phyloP scores from a whole-genome alignment of 2,329 filamentous ascomycete species.

The Dactylellina haptotyla region DNA sequence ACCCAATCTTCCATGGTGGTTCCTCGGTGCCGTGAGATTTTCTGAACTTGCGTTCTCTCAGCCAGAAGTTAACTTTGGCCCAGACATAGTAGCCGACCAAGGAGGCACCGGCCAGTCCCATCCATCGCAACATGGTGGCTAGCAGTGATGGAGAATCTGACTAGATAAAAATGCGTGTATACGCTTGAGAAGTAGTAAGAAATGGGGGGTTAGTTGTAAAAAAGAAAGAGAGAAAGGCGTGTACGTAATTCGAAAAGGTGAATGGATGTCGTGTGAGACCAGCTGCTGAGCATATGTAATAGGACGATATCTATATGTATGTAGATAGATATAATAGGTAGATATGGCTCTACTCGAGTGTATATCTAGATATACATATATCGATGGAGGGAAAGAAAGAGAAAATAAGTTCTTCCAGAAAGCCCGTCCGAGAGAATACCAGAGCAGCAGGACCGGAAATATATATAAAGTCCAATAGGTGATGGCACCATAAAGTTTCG shows the following conservation, averaged over 20 bases:
- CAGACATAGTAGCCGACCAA: conserved; percentile 39
- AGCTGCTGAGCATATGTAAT: neutral
- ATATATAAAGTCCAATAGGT: neutral
- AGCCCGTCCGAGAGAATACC: too few relatives aligned
- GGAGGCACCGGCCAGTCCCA: conserved; percentile 33
- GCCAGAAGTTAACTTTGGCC: conserved; percentile 25
- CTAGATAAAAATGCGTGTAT: neutral
- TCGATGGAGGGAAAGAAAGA: too few relatives aligned
- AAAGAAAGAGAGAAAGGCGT: neutral
- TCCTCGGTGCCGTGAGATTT: conserved; percentile 28
- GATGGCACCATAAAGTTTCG: conserved; percentile 13
- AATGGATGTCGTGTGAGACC: conserved; percentile 3
- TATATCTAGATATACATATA: too few relatives aligned
- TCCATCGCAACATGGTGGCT: conserved; percentile 40
- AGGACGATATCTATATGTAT: too few relatives aligned
- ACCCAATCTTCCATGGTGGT: conserved; percentile 10
- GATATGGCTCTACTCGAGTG: too few relatives aligned
- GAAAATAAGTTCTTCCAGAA: too few relatives aligned
- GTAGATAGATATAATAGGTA: too few relatives aligned
- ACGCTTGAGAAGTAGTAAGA: neutral
- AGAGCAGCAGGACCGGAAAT: too few relatives aligned
- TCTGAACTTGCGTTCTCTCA: conserved; percentile 37
- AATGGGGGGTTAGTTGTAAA: neutral
- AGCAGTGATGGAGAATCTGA: neutral
- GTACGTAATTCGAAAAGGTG: conserved; percentile 19